Evolutionary conservation across 495 filamentous ascomycete species (phyloP), one percentile per base, ranked within the genome.

Genomic region (Aspergillus asperescens): DNA sequence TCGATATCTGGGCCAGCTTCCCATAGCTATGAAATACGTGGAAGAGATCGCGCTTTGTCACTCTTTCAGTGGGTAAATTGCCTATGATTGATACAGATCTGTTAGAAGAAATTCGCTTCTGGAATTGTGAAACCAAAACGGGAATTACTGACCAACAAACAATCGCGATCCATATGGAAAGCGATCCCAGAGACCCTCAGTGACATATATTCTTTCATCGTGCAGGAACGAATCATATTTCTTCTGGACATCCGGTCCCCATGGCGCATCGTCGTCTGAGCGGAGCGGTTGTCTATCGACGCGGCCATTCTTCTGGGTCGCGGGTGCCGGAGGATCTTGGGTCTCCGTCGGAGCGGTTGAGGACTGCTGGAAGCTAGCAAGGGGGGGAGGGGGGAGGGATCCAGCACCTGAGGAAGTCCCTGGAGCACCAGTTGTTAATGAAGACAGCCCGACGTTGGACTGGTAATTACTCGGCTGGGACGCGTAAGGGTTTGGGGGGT

Each of bases 11-110:
- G 2, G 92, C 92, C 29, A 98, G 72, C 49, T 84, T 86, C 28
- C 93, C 93, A 67, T 90, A 91, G 37, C 80, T 78, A 63, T 86
- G 83, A 61, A 98, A 98, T 13, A 89, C 77, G 54, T 92, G 85
- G 62, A 95, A 97, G 31, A 97, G 79, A 65, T 96, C 92, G 52
- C 87, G 81, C 66, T 98, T 97, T 0, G 91, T 91, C 9, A 95
- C 90, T 63, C 88, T 81, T 62, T 98, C 93, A 20, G 87, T 91
- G 22, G 89, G 90, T 19, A 98, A 77, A 65, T 97, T 98, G 43
- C 93, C 93, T 98, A 56, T 19, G 56, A 53, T 56, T 7, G 57
- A 35, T 23, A 10, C 6, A 34, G 23, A 32, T 13, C 34, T 43
- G 52, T 67, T 40, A 68, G 61, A 50, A 13, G 42, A 32, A 23